Evolutionary conservation across 768 basidiomycete species (phyloP), one percentile per base, ranked within the genome.

Genomic region (Russula earlei): DNA sequence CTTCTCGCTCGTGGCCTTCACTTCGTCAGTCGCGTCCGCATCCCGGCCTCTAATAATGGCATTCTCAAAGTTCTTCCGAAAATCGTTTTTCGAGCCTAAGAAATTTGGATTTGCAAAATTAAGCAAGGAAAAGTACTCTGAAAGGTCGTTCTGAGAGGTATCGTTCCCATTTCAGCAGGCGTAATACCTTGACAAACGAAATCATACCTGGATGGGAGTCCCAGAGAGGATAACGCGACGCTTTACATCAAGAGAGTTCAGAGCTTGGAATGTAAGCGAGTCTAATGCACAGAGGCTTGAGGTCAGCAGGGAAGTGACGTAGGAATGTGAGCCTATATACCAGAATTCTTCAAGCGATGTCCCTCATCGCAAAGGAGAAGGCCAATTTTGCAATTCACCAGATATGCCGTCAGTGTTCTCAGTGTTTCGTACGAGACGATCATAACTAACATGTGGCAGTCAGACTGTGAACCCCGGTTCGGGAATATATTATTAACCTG

Each of bases 361-460:
- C 95, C 95, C 73, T 99, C 95, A 64, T 99, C 95, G 59, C 92
- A 95, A 29, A 99, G 80, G n/a, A 99, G 71, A 15, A 99, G 71
- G 2, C 96, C 96, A 45, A 99, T 88, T 49, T 76, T 82, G 60
- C 88, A 91, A 54, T 78, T 80, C 4, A 83, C 83, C 11, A 98
- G 76, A 64, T 94, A 81, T 0, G 70, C 81, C 8, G 84, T 78
- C 12, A 97, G 73, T 4, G 85, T 85, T 19, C 95, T 83, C 49
- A 99, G 77, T 0, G 91, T 95, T 68, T 99, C 95, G 62, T 99
- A 99, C 0, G 96, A 98, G 5, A 96, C 93, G 61, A 99, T 97
- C 89, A 99, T 91, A 43, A 98, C 95, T 94, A 58, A 0, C 29
- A 33, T 4, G 40, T 33, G 20, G 27, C 24, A 14, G 51, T 22